Percentiles rank a stretch among this genome's conserved stretches.
phyloP scores from a whole-genome alignment of 306 rosid species.

The Crotalaria pallida region DNA sequence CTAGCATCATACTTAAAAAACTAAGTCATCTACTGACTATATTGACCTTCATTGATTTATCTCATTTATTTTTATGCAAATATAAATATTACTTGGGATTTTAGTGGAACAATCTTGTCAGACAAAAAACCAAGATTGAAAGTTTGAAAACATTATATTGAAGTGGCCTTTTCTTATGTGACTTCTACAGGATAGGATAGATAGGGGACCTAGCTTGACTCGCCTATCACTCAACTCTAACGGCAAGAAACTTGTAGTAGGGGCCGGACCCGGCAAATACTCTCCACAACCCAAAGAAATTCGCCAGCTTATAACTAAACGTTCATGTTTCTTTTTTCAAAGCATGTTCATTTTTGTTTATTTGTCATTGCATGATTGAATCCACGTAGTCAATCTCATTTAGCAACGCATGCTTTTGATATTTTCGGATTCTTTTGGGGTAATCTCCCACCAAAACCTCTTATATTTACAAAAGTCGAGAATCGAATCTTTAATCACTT shows the following conservation, averaged over 20 bases:
- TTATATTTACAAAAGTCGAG: too few relatives aligned
- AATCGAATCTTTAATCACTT: too few relatives aligned
- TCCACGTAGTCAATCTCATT: too few relatives aligned
- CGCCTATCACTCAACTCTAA: slow-evolving; percentile 36
- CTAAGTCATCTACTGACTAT: too few relatives aligned
- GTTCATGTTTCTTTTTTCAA: neutral
- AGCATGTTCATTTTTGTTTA: too few relatives aligned
- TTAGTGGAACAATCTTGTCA: neutral
- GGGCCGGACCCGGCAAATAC: slow-evolving; percentile 54
- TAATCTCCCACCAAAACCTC: too few relatives aligned
- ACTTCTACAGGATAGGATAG: neutral
- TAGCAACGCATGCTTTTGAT: too few relatives aligned
- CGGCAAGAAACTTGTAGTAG: slow-evolving; percentile 32
- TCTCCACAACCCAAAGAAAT: slow-evolving; percentile 21
- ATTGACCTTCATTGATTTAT: too few relatives aligned
- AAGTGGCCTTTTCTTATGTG: neutral
- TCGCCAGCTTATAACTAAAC: neutral
- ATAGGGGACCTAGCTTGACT: slow-evolving; percentile 36
- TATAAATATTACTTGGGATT: neutral
- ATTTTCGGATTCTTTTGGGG: too few relatives aligned
- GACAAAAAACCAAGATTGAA: neutral
- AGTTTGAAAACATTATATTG: neutral
- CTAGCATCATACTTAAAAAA: too few relatives aligned
- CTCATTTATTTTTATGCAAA: too few relatives aligned
- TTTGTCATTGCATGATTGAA: too few relatives aligned